A percentile compares a stretch with the other conserved stretches of the same genome.
These are phyloP conservation scores for Leucocoprinus gongylophorus DNA, from an alignment of 1,284 basidiomycete genomes.

Conservation along the genomic window DNA sequence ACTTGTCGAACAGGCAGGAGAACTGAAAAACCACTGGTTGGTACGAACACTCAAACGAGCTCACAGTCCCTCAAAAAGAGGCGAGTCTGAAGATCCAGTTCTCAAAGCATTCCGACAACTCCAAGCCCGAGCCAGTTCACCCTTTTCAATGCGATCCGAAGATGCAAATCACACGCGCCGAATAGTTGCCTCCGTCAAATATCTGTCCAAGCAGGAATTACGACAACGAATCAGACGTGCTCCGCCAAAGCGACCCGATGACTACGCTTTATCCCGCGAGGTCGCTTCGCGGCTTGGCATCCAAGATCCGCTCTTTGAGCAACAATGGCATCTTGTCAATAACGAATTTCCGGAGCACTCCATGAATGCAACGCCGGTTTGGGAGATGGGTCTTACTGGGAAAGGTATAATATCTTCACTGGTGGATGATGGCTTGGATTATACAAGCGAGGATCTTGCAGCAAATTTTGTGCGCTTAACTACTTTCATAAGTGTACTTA, in stretches of 20 bases:
- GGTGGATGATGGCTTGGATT: conserved; percentile 95
- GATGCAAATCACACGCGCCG: conserved; percentile 34
- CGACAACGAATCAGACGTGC: conserved; percentile 64
- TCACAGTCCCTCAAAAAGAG: conserved; percentile 26
- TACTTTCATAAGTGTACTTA: conserved; percentile 1
- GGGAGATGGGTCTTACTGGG: conserved; percentile 84
- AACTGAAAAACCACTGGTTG: conserved; percentile 80
- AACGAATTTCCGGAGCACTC: conserved; percentile 67
- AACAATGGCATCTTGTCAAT: conserved; percentile 94
- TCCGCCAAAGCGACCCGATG: conserved; percentile 38
- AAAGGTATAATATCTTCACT: conserved; percentile 83
- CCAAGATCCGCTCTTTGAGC: conserved; percentile 78
- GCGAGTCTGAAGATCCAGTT: conserved; percentile 42
- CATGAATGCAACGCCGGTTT: conserved; percentile 82
- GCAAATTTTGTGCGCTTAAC: conserved; percentile 78
- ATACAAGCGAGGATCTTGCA: conserved; percentile 80
- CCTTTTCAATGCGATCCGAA: conserved; percentile 33
- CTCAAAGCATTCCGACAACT: conserved; percentile 44
- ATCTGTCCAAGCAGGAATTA: conserved; percentile 51
- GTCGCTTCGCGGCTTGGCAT: conserved; percentile 65
- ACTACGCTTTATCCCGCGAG: conserved; percentile 34
- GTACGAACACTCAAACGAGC: conserved; percentile 52
- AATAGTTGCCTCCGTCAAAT: conserved; percentile 48
- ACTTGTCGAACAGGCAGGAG: conserved; percentile 83
- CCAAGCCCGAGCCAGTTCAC: conserved; percentile 31